These are phyloP conservation scores for Phytophthora ohioensis DNA, from an alignment of 352 stramenopile genomes.

Conservation along the genomic window DNA sequence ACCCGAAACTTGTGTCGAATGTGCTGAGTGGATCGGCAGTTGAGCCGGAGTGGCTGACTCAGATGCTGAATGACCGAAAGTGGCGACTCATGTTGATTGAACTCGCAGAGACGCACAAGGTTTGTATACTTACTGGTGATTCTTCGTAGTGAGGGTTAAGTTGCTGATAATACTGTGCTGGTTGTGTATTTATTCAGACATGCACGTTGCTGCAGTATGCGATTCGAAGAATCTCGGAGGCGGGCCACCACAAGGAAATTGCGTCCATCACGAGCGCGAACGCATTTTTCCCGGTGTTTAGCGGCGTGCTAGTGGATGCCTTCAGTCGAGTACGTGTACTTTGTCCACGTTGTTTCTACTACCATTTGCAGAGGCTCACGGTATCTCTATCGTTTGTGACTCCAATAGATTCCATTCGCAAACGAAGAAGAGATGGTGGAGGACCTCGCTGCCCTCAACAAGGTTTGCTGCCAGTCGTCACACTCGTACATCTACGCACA, in stretches of 20 bases:
- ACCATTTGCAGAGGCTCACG: neutral
- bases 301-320: constrained; percentile 76
- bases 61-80: constrained; percentile 85
- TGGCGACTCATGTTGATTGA: constrained; percentile 90
- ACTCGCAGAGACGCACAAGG: constrained; percentile 86
- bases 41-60: constrained; percentile 84
- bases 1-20: constrained; percentile 88
- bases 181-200: constrained; percentile 45
- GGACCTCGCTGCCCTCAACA: constrained; percentile 77
- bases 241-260: constrained; percentile 90
- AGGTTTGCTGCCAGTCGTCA: constrained; percentile 86
- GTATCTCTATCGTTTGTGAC: neutral
- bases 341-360: neutral
- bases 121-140: constrained; percentile 18
- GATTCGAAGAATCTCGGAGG: constrained; percentile 86
- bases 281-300: constrained; percentile 89
- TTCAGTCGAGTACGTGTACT: constrained; percentile 67
- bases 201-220: constrained; percentile 88
- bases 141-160: neutral
- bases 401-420: constrained; percentile 78
- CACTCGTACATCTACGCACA: constrained; percentile 88
- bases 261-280: constrained; percentile 86
- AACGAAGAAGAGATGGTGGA: constrained; percentile 83
- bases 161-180: constrained; percentile 17
- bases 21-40: constrained; percentile 80